Evolutionary conservation across 2,329 filamentous ascomycete species (phyloP).

Genomic region (Diaporthe sp.): DNA sequence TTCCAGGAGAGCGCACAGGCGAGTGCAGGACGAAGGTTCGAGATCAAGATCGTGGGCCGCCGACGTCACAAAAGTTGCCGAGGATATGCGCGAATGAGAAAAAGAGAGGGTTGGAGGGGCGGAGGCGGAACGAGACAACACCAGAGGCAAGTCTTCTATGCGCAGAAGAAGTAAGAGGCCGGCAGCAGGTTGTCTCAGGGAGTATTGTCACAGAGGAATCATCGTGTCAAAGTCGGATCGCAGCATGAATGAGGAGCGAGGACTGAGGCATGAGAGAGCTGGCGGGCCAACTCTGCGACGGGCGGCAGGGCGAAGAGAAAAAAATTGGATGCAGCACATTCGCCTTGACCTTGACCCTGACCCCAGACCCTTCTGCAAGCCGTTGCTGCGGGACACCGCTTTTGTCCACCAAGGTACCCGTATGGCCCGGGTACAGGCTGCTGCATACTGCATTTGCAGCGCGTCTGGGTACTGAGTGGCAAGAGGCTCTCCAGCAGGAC

Average conservation of each 20-base stretch:
- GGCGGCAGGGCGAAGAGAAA: slow-evolving; percentile 14
- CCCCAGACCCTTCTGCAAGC: slow-evolving; percentile 16
- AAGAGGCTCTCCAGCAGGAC: not conserved
- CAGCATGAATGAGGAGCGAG: slow-evolving; percentile 14
- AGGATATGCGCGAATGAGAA: slow-evolving; percentile 42
- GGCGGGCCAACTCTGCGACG: slow-evolving; percentile 12
- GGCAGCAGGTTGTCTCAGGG: slow-evolving; percentile 22
- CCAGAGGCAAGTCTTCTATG: slow-evolving; percentile 33
- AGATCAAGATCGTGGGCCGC: slow-evolving; percentile 31
- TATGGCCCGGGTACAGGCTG: not conserved
- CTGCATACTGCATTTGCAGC: not conserved
- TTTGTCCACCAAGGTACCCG: not conserved
- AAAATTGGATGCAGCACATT: slow-evolving; percentile 36
- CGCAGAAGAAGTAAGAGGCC: not conserved
- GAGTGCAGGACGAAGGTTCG: not conserved
- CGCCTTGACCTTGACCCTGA: slow-evolving; percentile 13
- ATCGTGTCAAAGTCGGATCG: slow-evolving; percentile 36
- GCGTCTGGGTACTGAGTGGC: not conserved
- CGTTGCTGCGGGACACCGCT: slow-evolving; percentile 20
- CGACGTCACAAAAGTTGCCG: slow-evolving; percentile 45
- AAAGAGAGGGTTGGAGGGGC: slow-evolving; percentile 29
- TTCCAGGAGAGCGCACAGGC: not conserved
- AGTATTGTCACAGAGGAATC: slow-evolving; percentile 36
- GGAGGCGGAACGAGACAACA: slow-evolving; percentile 35
- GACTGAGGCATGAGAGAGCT: slow-evolving; percentile 9